phyloP scores from a whole-genome alignment of 2,329 filamentous ascomycete species.

The Macroventuria anomochaeta region DNA sequence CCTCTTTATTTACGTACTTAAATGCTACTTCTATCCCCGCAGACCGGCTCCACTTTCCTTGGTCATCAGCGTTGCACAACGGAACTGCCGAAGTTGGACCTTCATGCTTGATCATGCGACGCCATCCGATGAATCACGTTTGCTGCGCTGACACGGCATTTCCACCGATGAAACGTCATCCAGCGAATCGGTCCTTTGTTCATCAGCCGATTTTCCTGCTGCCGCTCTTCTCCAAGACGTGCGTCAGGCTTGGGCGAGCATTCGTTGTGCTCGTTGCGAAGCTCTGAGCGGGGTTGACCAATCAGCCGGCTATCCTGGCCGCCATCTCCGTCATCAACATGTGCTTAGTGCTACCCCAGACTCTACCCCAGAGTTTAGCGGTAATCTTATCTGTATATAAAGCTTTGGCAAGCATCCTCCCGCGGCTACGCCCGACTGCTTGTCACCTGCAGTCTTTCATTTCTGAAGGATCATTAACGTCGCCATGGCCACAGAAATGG shows the following conservation, averaged over 20 bases:
- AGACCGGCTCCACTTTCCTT: neutral
- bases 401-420: constrained; percentile 10
- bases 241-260: neutral
- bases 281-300: constrained; percentile 11
- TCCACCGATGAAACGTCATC: neutral
- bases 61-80: neutral
- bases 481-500: constrained; percentile 12
- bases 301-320: neutral
- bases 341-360: constrained; percentile 10
- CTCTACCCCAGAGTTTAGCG: constrained; percentile 4
- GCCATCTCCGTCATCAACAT: constrained; percentile 17
- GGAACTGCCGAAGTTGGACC: constrained; percentile 1
- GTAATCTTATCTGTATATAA: constrained; percentile 9
- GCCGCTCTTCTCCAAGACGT: neutral
- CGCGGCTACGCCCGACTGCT: neutral
- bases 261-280: neutral
- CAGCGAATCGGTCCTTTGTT: neutral
- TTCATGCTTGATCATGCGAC: constrained; percentile 3
- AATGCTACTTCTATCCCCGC: constrained; percentile 14
- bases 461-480: neutral
- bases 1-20: constrained; percentile 8
- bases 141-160: neutral
- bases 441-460: neutral
- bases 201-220: neutral
- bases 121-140: neutral